A percentile compares a stretch with the other conserved stretches of the same genome.
Evolutionary conservation across 2,329 filamentous ascomycete species (phyloP).

Genomic region (Botrytis squamosa): DNA sequence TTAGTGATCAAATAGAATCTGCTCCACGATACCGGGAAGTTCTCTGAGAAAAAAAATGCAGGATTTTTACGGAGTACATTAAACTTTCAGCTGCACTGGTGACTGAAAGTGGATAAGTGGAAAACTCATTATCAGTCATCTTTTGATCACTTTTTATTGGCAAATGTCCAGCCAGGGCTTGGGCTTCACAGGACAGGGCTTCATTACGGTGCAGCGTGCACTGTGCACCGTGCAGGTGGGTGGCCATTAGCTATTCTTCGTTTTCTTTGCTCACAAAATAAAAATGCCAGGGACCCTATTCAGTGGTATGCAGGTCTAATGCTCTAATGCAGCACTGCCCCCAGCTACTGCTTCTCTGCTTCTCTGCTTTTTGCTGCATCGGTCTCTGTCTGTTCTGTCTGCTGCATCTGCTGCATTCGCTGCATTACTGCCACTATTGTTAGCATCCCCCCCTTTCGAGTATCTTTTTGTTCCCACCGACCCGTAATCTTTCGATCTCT

Average conservation of each 20-base stretch:
- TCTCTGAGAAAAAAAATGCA: background rate
- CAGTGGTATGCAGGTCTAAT: conserved; percentile 19
- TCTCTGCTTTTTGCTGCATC: background rate
- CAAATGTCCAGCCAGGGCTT: background rate
- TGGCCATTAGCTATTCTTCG: conserved; percentile 1
- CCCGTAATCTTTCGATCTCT: conserved; percentile 14
- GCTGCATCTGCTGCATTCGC: background rate
- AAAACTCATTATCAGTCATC: background rate
- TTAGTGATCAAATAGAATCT: conserved; percentile 18
- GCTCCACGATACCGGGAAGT: conserved; percentile 21
- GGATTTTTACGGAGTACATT: conserved; percentile 15
- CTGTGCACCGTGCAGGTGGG: conserved; percentile 16
- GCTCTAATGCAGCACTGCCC: conserved; percentile 20
- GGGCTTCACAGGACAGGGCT: background rate
- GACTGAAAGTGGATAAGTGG: conserved; percentile 21
- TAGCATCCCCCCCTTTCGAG: background rate
- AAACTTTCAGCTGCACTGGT: conserved; percentile 20
- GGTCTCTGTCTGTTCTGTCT: no score
- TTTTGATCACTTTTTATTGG: background rate
- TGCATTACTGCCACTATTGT: conserved; percentile 5
- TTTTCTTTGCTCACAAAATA: background rate
- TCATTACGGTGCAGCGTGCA: background rate
- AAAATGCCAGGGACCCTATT: conserved; percentile 7
- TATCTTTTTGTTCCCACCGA: conserved; percentile 5
- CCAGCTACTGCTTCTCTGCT: conserved; percentile 7